Conservation (phyloP, 768 basidiomycete genomes). For the Suillus bovinus region DNA sequence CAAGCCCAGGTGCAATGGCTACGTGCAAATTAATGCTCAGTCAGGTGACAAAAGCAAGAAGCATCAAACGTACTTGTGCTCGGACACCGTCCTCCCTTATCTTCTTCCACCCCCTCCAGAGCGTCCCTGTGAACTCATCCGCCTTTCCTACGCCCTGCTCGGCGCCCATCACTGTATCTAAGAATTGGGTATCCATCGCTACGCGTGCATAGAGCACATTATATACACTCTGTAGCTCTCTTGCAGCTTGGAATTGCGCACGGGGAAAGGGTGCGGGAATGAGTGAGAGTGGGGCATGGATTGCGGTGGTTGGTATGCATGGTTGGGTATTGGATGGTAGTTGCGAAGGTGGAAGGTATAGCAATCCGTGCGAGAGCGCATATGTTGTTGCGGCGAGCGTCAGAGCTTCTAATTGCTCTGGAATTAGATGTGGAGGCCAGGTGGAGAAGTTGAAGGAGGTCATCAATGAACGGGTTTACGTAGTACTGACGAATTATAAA, state of each 20-base stretch:
- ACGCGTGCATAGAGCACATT: slow-evolving; percentile 86
- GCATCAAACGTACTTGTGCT: slow-evolving; percentile 45
- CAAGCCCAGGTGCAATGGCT: slow-evolving; percentile 86
- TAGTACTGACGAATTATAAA: not conserved
- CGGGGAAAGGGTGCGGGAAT: slow-evolving; percentile 88
- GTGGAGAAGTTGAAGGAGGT: slow-evolving; percentile 45
- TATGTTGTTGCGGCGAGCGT: slow-evolving; percentile 73
- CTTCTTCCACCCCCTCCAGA: slow-evolving; percentile 87
- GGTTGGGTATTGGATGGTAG: slow-evolving; percentile 34
- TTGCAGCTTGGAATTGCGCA: slow-evolving; percentile 62
- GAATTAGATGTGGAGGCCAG: slow-evolving; percentile 77
- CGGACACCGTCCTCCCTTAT: slow-evolving; percentile 61
- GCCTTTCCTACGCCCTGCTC: slow-evolving; percentile 75
- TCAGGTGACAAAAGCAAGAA: not conserved
- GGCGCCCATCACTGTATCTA: slow-evolving; percentile 85
- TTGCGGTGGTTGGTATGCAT: slow-evolving; percentile 64
- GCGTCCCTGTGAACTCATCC: slow-evolving; percentile 80
- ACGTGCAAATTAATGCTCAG: slow-evolving; percentile 11
- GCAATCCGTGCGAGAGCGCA: slow-evolving; percentile 80
- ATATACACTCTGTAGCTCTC: slow-evolving; percentile 71
- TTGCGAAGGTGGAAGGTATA: slow-evolving; percentile 68
- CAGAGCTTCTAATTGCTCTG: slow-evolving; percentile 58
- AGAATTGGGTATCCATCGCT: slow-evolving; percentile 74
- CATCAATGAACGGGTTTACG: slow-evolving; percentile 14
- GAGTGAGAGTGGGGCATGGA: slow-evolving; percentile 89